phyloP scores from a whole-genome alignment of 176 grass and related monocot genomes.

The Thalia dealbata region DNA sequence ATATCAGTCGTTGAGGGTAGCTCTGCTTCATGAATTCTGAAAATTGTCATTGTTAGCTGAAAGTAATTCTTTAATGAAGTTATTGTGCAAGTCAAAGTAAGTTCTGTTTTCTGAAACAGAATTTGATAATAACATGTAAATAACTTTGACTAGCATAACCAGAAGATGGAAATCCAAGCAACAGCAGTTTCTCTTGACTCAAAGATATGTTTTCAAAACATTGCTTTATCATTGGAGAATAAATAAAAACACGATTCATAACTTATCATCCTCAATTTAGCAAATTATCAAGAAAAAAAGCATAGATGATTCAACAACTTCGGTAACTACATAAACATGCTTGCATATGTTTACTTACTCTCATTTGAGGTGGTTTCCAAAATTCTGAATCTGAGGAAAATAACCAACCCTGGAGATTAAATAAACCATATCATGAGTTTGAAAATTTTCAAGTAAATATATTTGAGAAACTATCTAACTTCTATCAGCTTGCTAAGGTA shows the following conservation, averaged over 20 bases:
- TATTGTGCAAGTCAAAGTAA: no score
- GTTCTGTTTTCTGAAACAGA: no score
- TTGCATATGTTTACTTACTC: conserved; percentile 24
- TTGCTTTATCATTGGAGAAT: background rate
- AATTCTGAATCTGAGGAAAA: conserved; percentile 73
- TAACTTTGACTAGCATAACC: no score
- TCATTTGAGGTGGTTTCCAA: conserved; percentile 95
- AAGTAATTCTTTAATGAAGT: no score
- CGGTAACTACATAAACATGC: background rate
- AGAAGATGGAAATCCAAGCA: no score
- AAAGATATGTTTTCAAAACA: background rate
- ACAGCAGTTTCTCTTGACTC: no score
- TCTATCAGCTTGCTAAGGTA: background rate
- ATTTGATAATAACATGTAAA: no score
- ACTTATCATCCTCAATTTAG: background rate
- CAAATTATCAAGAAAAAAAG: background rate
- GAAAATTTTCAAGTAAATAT: background rate
- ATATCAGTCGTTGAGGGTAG: background rate
- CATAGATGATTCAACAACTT: background rate
- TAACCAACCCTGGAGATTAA: conserved; percentile 74
- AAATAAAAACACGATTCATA: background rate
- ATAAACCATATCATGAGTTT: background rate
- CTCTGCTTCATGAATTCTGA: background rate
- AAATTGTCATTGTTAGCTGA: background rate
- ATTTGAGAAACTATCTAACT: background rate